Evolutionary conservation across 169 alveolate genomes (phyloP), one percentile per base, ranked within the genome.

Genomic region (Eimeria necatrix): DNA sequence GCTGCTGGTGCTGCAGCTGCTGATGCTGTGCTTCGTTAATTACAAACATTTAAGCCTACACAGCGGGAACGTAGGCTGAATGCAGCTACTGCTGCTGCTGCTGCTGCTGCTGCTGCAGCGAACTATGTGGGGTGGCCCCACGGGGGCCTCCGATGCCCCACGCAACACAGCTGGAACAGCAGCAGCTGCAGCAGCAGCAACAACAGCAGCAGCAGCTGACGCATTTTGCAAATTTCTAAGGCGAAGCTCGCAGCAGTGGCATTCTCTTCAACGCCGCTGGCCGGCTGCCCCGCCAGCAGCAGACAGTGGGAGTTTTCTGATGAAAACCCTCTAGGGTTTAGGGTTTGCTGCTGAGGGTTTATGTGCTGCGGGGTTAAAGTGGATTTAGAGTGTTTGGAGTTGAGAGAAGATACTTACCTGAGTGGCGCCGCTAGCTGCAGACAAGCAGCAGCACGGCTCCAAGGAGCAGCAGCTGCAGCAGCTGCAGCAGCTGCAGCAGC

Each of bases 161-260:
- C 26, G 48, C n/a, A n/a, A 32, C 26, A 7, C n/a, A n/a, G 53
- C 20, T 73, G 83, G 52, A 7, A 49, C 53, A 73, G 83, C 83
- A 26, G 83, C 52, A 24, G 46, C 83, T 22, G 56, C 83, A 9
- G 49, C 83, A 26, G 83, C 48, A 64, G 74, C 74, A 64, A 64
- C 74, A 64, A 18, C 74, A 64, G 22, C 74, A 64, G 26, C 10
- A 64, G 22, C 24, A 64, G 74, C 74, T 32, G 41, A 32, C 41
- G 41, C 41, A 32, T 32, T 32, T 32, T 32, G 41, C 41, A 32
- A 32, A 32, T 32, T 32, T 32, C 41, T 32, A 32, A 64, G 74
- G 32, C 18, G 74, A 9, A 64, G 26, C 74, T 9, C 8, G 18
- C 18, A 64, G 12, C 18, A 64, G 22, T 64, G 22, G 22, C 22